Conservation (phyloP, 208 protist genomes). For the Leishmania aethiopica region DNA sequence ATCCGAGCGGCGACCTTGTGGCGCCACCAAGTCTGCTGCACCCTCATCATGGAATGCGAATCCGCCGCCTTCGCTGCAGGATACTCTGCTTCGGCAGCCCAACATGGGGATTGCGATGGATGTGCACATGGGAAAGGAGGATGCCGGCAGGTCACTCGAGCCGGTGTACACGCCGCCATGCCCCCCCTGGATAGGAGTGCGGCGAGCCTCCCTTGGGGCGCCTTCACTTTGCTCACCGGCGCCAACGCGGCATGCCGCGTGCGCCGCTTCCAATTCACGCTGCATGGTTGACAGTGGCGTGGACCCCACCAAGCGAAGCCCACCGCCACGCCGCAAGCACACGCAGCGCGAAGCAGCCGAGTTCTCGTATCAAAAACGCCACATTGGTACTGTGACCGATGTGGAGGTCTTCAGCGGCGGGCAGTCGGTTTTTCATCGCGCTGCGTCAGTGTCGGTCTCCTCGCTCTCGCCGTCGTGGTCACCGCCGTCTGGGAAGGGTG, state of each 20-base stretch:
- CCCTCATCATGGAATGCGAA: background rate
- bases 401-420: background rate
- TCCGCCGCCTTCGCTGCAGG: background rate
- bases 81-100: background rate
- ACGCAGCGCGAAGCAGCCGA: constrained; percentile 26
- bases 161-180: background rate
- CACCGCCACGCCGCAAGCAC: constrained; percentile 24
- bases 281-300: background rate
- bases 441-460: background rate
- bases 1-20: background rate
- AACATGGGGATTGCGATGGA: background rate
- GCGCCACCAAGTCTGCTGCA: background rate
- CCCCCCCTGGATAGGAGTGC: background rate
- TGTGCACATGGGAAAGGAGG: background rate
- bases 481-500: background rate
- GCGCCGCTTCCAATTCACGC: background rate
- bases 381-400: background rate
- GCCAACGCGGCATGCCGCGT: background rate
- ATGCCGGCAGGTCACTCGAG: background rate
- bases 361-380: background rate
- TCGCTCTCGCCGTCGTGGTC: constrained; percentile 5
- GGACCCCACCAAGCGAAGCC: background rate
- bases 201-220: background rate
- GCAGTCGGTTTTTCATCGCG: background rate
- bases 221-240: background rate